Base-by-base conservation (phyloP, 805 yeast species). In the Suhomyces sp. region DNA sequence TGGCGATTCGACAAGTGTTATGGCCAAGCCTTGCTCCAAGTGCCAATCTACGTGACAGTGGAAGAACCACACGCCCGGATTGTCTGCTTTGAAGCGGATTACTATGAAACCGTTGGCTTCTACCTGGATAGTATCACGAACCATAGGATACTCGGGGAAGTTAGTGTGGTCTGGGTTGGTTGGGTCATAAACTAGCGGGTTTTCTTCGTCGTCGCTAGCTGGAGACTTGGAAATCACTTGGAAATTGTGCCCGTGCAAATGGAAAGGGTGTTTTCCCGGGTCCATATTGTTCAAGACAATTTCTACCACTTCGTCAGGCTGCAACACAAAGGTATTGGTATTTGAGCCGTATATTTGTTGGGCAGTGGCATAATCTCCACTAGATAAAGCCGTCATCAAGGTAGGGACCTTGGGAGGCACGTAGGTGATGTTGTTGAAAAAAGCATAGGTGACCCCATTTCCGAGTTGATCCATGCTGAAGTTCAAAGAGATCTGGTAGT, bases 21-120 rank as follows among this genome's bases (percentile, higher is more conserved):
- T 74, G 6, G 92, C 92, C 51, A 88, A 76, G 27, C 96, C 96
- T 72, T 88, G 94, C 60, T 84, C 86, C 67, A 88, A 79, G 70
- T 88, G 96, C 87, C 91, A 88, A 63, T 88, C 93, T 51, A 88
- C 82, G 65, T 89, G 96, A 70, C 97, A 91, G 67, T 91, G 97
- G 84, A 91, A 88, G 56, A 87, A 82, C 97, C 97, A 92, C 24
- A 90, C 85, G 53, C 97, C 97, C 2, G 97, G 97, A 63, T 92
- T 91, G 62, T 87, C 83, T 10, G 97, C 90, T 60, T 74, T 79
- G 68, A 90, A 90, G 59, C 97, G 76, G 31, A 84, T 64, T 15
- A 86, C 91, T 48, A 85, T 68, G 66, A 84, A 81, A 2, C 92
- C 89, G 60, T 85, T 84, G 33, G 87, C 82, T 48, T 83, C 81